Evolutionary conservation across 2,329 filamentous ascomycete species (phyloP).

Genomic region (Hypoxylon sp.): DNA sequence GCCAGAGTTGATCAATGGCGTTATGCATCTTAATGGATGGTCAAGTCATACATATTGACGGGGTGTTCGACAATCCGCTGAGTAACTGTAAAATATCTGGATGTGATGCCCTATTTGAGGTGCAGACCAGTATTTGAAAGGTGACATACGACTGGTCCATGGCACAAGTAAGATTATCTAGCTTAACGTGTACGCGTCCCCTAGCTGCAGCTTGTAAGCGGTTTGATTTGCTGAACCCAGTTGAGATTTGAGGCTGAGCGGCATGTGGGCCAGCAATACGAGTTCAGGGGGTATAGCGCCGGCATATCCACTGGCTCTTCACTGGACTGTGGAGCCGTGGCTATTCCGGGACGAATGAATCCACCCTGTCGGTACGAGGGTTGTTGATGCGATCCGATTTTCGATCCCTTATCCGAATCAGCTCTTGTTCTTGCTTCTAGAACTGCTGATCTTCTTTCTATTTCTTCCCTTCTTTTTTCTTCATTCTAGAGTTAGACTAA

Average conservation of each 20-base stretch:
- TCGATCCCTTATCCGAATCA: slow-evolving; percentile 44
- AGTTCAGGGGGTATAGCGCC: slow-evolving; percentile 38
- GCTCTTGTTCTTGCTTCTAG: slow-evolving; percentile 41
- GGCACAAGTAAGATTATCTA: not conserved
- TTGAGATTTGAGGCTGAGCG: slow-evolving; percentile 45
- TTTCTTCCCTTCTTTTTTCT: slow-evolving; percentile 18
- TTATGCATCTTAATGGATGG: not conserved
- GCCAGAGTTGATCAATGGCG: slow-evolving; percentile 6
- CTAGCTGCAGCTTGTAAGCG: slow-evolving; percentile 19
- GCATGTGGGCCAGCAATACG: slow-evolving; percentile 40
- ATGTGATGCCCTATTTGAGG: not conserved
- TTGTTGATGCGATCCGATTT: slow-evolving; percentile 44
- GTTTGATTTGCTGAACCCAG: slow-evolving; percentile 24
- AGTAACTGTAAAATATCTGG: not conserved
- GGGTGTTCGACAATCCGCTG: too few species aligned
- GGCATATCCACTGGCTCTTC: slow-evolving; percentile 30
- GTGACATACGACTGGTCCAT: not conserved
- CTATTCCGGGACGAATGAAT: slow-evolving; percentile 38
- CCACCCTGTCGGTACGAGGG: slow-evolving; percentile 29
- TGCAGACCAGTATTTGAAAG: not conserved
- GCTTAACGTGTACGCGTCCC: slow-evolving; percentile 19
- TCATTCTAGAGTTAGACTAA: slow-evolving; percentile 23
- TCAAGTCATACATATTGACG: not conserved
- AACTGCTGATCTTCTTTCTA: slow-evolving; percentile 44
- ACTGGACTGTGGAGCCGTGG: slow-evolving; percentile 26